These are phyloP conservation scores for Globisporangium alternatum DNA, from an alignment of 352 stramenopile genomes.

Conservation along the genomic window DNA sequence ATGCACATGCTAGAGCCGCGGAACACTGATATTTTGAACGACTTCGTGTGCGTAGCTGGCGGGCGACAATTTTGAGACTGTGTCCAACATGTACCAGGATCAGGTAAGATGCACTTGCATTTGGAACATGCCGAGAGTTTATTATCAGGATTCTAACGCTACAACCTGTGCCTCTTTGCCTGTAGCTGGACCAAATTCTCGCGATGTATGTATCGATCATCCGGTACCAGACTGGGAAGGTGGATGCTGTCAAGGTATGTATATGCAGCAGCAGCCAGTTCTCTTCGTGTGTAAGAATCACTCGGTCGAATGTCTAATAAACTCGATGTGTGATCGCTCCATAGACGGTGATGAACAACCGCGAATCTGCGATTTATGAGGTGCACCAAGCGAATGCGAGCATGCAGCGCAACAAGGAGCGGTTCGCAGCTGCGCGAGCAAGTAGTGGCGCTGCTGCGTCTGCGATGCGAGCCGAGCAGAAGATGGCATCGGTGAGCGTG, in stretches of 20 bases:
- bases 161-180: neutral
- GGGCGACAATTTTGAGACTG: slow-evolving; percentile 81
- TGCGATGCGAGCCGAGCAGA: slow-evolving; percentile 85
- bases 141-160: neutral
- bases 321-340: neutral
- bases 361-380: slow-evolving; percentile 80
- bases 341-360: slow-evolving; percentile 84
- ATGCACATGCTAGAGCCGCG: neutral
- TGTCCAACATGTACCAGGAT: slow-evolving; percentile 86
- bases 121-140: neutral
- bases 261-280: neutral
- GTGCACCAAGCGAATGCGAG: slow-evolving; percentile 87
- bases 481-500: slow-evolving; percentile 72
- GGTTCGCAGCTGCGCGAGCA: slow-evolving; percentile 77
- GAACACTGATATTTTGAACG: neutral
- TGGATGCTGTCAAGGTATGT: slow-evolving; percentile 82
- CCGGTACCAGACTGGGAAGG: slow-evolving; percentile 81
- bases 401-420: slow-evolving; percentile 89
- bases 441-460: slow-evolving; percentile 83
- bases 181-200: slow-evolving; percentile 75
- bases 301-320: neutral
- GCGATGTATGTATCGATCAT: slow-evolving; percentile 87
- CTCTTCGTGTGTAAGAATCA: neutral
- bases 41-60: slow-evolving; percentile 16
- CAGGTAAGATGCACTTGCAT: slow-evolving; percentile 35